A percentile compares a stretch with the other conserved stretches of the same genome.
phyloP scores from a whole-genome alignment of 164 flowering plant species.

The Taxillus chinensis region DNA sequence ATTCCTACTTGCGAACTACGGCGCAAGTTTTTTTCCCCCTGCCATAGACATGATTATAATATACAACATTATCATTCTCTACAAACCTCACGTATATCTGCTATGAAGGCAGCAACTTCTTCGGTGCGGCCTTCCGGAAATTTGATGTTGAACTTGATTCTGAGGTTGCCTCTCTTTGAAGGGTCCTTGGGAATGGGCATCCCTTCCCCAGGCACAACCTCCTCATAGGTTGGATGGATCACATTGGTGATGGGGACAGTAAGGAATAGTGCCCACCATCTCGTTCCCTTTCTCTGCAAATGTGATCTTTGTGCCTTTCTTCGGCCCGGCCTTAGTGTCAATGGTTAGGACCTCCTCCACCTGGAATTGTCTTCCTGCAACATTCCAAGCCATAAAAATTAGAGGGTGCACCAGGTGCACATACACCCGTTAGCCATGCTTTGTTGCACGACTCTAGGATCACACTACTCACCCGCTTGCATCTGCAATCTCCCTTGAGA shows the following conservation, averaged over 20 bases:
- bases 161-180: not conserved
- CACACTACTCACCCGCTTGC: slow-evolving; percentile 37
- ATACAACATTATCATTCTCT: no score
- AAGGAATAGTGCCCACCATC: slow-evolving; percentile 14
- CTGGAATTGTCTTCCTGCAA: not conserved
- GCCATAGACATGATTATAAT: no score
- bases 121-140: slow-evolving; percentile 22
- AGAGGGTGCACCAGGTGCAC: no score
- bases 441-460: no score
- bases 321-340: not conserved
- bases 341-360: slow-evolving; percentile 1
- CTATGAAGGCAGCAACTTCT: slow-evolving; percentile 22
- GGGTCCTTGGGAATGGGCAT: slow-evolving; percentile 3
- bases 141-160: slow-evolving; percentile 2
- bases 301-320: slow-evolving; percentile 3
- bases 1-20: no score
- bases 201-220: not conserved
- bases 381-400: no score
- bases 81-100: no score
- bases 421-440: no score
- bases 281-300: slow-evolving; percentile 15
- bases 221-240: not conserved
- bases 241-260: not conserved
- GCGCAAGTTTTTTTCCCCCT: no score
- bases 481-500: slow-evolving; percentile 49